Conservation (phyloP, 2,329 filamentous ascomycete species). For the Cercospora janseana region DNA sequence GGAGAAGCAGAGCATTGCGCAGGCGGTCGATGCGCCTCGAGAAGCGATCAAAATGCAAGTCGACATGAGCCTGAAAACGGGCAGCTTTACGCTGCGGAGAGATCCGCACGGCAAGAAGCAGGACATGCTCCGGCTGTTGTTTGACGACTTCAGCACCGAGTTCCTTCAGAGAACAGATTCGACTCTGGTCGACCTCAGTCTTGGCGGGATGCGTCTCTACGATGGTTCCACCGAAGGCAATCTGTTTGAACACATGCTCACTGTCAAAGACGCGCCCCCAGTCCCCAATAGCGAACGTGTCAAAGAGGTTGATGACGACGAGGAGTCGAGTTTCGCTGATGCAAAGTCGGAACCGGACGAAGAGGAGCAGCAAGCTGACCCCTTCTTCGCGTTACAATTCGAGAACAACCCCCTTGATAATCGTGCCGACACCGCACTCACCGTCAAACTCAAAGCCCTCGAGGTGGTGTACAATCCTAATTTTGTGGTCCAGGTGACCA, state of each 20-base stretch:
- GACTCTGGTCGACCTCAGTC: slow-evolving; percentile 79
- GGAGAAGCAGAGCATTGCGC: slow-evolving; percentile 85
- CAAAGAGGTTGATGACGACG: slow-evolving; percentile 51
- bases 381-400: slow-evolving; percentile 88
- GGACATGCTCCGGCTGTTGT: slow-evolving; percentile 86
- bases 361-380: slow-evolving; percentile 58
- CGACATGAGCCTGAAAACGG: slow-evolving; percentile 88
- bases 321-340: slow-evolving; percentile 46
- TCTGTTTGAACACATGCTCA: slow-evolving; percentile 90
- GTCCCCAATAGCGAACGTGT: slow-evolving; percentile 52
- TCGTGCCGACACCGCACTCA: slow-evolving; percentile 85
- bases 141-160: slow-evolving; percentile 91
- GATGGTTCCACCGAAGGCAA: slow-evolving; percentile 92
- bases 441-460: slow-evolving; percentile 87
- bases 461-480: slow-evolving; percentile 98
- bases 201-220: slow-evolving; percentile 90
- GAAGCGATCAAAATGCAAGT: slow-evolving; percentile 92
- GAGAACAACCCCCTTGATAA: slow-evolving; percentile 94
- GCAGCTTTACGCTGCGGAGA: slow-evolving; percentile 90
- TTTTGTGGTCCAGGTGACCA: slow-evolving; percentile 83
- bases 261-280: slow-evolving; percentile 80
- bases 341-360: slow-evolving; percentile 44
- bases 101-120: slow-evolving; percentile 73
- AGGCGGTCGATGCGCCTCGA: slow-evolving; percentile 82
- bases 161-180: slow-evolving; percentile 88